phyloP scores from a whole-genome alignment of 495 filamentous ascomycete species.

The Neohortaea acidophila region DNA sequence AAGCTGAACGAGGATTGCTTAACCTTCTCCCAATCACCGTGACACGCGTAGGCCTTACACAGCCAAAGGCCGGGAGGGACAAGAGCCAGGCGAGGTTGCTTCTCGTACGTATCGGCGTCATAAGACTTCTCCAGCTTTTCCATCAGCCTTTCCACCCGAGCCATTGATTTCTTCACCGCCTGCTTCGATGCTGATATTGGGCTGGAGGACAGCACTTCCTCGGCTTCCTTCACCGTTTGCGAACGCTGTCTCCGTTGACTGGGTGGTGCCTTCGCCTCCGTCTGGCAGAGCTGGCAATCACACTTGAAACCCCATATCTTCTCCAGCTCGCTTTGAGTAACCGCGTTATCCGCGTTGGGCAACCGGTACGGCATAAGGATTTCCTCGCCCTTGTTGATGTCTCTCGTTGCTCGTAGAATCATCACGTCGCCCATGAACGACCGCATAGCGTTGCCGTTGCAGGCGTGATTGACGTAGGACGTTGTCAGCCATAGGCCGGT shows the following conservation, averaged over 20 bases:
- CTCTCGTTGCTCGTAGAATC: constrained; percentile 35
- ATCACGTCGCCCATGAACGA: constrained; percentile 47
- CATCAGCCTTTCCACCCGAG: neutral
- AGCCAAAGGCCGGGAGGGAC: neutral
- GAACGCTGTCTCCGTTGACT: neutral
- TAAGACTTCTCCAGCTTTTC: neutral
- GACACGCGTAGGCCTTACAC: neutral
- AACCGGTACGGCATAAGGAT: constrained; percentile 22
- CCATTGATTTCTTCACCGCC: neutral
- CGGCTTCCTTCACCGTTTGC: neutral
- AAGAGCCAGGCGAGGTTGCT: neutral
- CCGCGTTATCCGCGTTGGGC: neutral
- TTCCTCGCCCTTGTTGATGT: constrained; percentile 36
- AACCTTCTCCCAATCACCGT: neutral
- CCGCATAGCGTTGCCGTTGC: constrained; percentile 31
- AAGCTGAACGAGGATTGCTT: neutral
- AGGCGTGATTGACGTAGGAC: constrained; percentile 43
- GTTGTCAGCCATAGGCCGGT: constrained; percentile 40
- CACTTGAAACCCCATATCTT: neutral
- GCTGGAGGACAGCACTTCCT: neutral
- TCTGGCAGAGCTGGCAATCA: neutral
- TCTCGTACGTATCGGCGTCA: neutral
- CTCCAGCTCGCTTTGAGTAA: neutral
- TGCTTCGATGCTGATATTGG: neutral
- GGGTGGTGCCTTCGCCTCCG: neutral